Percentiles rank a stretch among this genome's conserved stretches.
These are phyloP conservation scores for Cladophialophora bantiana DNA, from an alignment of 2,329 filamentous ascomycete genomes.

Conservation along the genomic window DNA sequence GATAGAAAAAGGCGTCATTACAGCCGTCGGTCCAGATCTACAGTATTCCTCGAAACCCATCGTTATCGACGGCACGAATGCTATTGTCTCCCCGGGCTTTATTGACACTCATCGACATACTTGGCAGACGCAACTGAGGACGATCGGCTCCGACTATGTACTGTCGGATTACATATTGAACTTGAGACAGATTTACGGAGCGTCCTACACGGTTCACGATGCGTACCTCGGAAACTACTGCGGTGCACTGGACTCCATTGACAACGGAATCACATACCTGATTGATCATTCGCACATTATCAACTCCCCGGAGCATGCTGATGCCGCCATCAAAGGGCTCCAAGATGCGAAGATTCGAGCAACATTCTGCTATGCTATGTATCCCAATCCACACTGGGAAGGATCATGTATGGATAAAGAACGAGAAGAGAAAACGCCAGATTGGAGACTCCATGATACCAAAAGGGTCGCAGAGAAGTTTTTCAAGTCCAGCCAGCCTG, in stretches of 20 bases:
- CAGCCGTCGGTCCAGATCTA: conserved; percentile 24
- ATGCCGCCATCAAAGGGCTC: conserved; percentile 22
- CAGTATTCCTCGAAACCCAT: neutral
- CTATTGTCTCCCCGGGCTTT: conserved; percentile 44
- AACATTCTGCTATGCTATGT: conserved; percentile 24
- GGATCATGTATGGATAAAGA: conserved; percentile 19
- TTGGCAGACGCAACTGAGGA: conserved; percentile 53
- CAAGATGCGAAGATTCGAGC: conserved; percentile 23
- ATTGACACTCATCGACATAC: conserved; percentile 49
- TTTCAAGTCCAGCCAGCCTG: conserved; percentile 14
- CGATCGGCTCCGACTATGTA: conserved; percentile 49
- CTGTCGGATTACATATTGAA: conserved; percentile 50
- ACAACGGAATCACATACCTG: conserved; percentile 25
- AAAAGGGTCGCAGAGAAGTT: conserved; percentile 17
- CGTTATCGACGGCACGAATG: conserved; percentile 51
- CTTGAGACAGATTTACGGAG: conserved; percentile 23
- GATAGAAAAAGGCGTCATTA: conserved; percentile 25
- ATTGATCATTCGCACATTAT: conserved; percentile 29
- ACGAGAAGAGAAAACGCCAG: conserved; percentile 21
- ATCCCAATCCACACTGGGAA: conserved; percentile 21
- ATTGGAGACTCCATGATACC: conserved; percentile 25
- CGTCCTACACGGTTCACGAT: conserved; percentile 17
- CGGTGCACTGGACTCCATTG: conserved; percentile 27
- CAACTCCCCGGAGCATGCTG: conserved; percentile 36
- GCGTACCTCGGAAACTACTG: conserved; percentile 26